Conservation (phyloP, 2,329 filamentous ascomycete species). For the Stachybotrys echinatus region DNA sequence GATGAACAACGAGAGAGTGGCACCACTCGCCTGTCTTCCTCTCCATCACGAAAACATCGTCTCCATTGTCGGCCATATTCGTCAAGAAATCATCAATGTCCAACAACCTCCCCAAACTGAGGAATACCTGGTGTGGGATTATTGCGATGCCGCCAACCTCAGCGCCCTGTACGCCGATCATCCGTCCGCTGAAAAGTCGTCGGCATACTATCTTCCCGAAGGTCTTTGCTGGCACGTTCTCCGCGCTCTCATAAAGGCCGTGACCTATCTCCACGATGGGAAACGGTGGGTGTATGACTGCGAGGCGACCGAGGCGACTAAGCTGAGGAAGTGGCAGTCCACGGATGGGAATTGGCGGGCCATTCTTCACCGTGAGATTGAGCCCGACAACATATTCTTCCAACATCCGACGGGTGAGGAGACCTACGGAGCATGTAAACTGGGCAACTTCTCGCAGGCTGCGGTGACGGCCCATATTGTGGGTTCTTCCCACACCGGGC, state of each 20-base stretch:
- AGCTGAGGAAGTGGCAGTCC: slow-evolving; percentile 7
- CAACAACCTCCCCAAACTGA: slow-evolving; percentile 12
- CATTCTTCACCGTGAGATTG: slow-evolving; percentile 44
- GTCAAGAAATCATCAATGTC: slow-evolving; percentile 12
- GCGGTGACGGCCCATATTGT: slow-evolving; percentile 30
- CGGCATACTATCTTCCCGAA: slow-evolving; percentile 39
- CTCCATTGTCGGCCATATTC: slow-evolving; percentile 33
- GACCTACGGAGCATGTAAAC: slow-evolving; percentile 48
- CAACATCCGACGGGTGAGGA: slow-evolving; percentile 40
- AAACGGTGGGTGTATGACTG: slow-evolving; percentile 15
- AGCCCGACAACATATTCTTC: slow-evolving; percentile 44
- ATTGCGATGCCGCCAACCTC: slow-evolving; percentile 46
- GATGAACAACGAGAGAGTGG: slow-evolving; percentile 22
- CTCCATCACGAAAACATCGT: slow-evolving; percentile 47
- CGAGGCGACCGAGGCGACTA: background rate
- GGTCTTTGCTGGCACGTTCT: slow-evolving; percentile 52
- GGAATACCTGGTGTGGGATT: slow-evolving; percentile 43
- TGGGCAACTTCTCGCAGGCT: slow-evolving; percentile 41
- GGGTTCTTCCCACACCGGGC: background rate
- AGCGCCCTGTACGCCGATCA: slow-evolving; percentile 30
- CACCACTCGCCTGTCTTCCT: slow-evolving; percentile 24
- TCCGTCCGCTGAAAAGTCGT: slow-evolving; percentile 7
- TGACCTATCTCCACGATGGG: slow-evolving; percentile 49
- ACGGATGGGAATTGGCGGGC: slow-evolving; percentile 42
- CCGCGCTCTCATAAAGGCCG: slow-evolving; percentile 38